Evolutionary conservation across 2,329 filamentous ascomycete species (phyloP), one percentile per base, ranked within the genome.

Genomic region (Xylariaceae sp.): DNA sequence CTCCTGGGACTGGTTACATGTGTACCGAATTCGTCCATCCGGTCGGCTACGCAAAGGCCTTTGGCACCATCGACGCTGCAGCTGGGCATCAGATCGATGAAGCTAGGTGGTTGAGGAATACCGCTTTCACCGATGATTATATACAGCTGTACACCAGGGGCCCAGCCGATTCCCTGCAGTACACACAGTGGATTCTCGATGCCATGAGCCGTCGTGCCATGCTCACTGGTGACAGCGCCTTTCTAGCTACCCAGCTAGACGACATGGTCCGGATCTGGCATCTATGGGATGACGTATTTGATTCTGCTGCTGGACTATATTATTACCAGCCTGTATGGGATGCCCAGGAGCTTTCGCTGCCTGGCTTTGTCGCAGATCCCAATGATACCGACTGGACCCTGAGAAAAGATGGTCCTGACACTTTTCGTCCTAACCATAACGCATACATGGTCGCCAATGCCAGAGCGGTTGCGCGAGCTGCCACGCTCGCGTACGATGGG

Each of bases 21-120:
- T 57, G 61, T 12, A 69, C 65, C 4, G 68, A 71, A 41, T 71
- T 72, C 40, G 61, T 69, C 12, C 63, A 69, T 15, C 66, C 67
- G 2, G 61, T 65, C 18, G 50, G 55, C 12, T 66, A 63, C 49
- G 61, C 59, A 36, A 51, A 55, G 37, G 53, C 54, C 22, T 59
- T 58, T 15, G 56, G 53, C 19, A 53, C 54, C 9, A 59, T 64
- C 12, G 55, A 61, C 47, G 59, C 60, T 24, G 64, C 63, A 8
- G 63, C 64, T 6, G 63, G 64, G 2, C 63, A 66, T 45, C 63
- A 67, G 35, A 63, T 66, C 30, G 55, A 59, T 36, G 62, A 67
- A 44, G 53, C 58, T 18, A 60, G 66, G 29, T 71, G 67, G 67
- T 49, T 70, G 19, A 62, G 65, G 19, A 57, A 65, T 43, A 57